Base-by-base conservation (phyloP, 2,329 filamentous ascomycete species). In the Pseudomassariella vexata region DNA sequence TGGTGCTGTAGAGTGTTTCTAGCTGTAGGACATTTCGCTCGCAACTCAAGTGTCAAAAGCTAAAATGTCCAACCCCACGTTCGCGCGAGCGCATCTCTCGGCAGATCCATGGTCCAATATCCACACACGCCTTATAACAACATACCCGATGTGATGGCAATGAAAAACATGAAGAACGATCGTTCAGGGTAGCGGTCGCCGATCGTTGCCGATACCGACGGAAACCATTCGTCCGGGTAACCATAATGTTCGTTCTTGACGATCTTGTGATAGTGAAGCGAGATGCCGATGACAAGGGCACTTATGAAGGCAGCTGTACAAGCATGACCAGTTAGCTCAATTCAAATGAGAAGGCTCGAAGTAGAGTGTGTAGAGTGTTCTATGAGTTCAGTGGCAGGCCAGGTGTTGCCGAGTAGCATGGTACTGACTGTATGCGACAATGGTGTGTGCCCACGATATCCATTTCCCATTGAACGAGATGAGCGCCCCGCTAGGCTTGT, bases 231-330 rank as follows among this genome's bases (percentile, higher is more conserved):
- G 46, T 94, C 70, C 2, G 89, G 89, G 55, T 94, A 95, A 48
- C 87, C 87, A 60, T 88, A 94, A 65, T 89, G 85, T 62, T 98
- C 88, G 62, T 98, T 98, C 62, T 95, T 72, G 35, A 98, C 92
- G 47, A 98, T 98, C 68, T 98, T 98, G 54, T 84, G 76, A 65
- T 92, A 96, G 63, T 98, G 92, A 29, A 98, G 73, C 34, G 70
- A 73, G 35, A 81, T 68, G 45, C 90, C 90, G 40, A 94, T 79
- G 35, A 90, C 57, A 44, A 96, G 69, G 38, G 90, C 90, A 55
- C 86, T 87, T 42, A 94, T 44, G 55, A 96, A 96, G 36, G 90
- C 89, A 51, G 74, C 82, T 86, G 47, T 27, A 22, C 10, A 9
- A 15, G n/a, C n/a, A n/a, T n/a, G n/a, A n/a, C n/a, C n/a, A 36